A percentile compares a stretch with the other conserved stretches of the same genome.
Conservation (phyloP, 768 basidiomycete species). For the Kwoniella botswanensis region DNA sequence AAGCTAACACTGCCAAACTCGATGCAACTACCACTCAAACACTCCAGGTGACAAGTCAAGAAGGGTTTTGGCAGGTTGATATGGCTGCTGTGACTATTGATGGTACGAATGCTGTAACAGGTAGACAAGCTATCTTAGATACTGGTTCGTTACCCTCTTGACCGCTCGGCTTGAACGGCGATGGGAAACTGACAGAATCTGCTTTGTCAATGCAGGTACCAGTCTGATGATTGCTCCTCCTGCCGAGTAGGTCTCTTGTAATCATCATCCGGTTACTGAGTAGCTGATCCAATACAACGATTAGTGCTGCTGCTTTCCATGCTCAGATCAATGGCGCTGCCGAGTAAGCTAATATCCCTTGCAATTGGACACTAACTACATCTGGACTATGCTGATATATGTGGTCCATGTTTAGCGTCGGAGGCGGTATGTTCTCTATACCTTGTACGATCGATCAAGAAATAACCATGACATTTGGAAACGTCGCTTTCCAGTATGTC, state of each 20-base stretch:
- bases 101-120: slow-evolving; percentile 59
- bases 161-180: not conserved
- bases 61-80: slow-evolving; percentile 75
- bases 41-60: slow-evolving; percentile 17
- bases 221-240: slow-evolving; percentile 53
- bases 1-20: slow-evolving; percentile 73
- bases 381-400: too few relatives aligned
- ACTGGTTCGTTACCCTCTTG: slow-evolving; percentile 64
- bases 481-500: slow-evolving; percentile 67
- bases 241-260: slow-evolving; percentile 23
- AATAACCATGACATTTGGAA: slow-evolving; percentile 68
- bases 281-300: not conserved
- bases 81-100: slow-evolving; percentile 69
- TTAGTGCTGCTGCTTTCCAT: slow-evolving; percentile 63
- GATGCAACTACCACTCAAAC: slow-evolving; percentile 61
- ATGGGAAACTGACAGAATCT: not conserved
- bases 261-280: not conserved
- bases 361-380: too few relatives aligned
- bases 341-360: slow-evolving; percentile 38
- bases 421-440: slow-evolving; percentile 65
- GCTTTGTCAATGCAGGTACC: slow-evolving; percentile 33
- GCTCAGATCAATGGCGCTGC: slow-evolving; percentile 65
- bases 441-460: slow-evolving; percentile 68
- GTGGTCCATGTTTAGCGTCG: slow-evolving; percentile 47
- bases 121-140: slow-evolving; percentile 76